phyloP scores from a whole-genome alignment of 1,284 basidiomycete species.

The Moesziomyces globuligerus region DNA sequence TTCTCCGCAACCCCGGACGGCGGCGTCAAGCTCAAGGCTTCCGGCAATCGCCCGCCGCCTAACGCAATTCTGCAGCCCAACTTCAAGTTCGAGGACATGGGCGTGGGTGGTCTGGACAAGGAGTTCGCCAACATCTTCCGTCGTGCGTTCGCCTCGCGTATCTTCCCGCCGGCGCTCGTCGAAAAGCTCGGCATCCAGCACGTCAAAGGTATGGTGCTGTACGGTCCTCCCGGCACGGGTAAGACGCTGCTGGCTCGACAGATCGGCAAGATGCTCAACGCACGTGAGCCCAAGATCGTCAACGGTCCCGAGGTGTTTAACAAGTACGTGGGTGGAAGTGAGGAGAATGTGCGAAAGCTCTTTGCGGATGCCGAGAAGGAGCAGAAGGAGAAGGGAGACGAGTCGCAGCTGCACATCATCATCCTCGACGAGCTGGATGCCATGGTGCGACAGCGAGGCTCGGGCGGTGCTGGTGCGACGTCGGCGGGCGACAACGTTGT shows the following conservation, averaged over 20 bases:
- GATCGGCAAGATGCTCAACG: constrained; percentile 99
- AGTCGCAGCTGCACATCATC: constrained; percentile 97
- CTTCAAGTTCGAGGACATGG: constrained; percentile 99
- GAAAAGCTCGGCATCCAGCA: constrained; percentile 99
- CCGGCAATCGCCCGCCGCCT: constrained; percentile 88
- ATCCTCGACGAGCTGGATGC: constrained; percentile 99
- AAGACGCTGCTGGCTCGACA: constrained; percentile 98
- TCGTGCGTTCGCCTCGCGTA: constrained; percentile 95
- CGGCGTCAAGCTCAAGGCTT: constrained; percentile 88
- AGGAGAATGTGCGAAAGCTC: constrained; percentile 97
- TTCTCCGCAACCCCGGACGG: constrained; percentile 85
- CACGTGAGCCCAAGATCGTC: constrained; percentile 96
- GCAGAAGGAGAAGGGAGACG: constrained; percentile 99
- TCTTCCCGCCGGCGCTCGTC: constrained; percentile 94
- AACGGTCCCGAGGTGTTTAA: constrained; percentile 98
- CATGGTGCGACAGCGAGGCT: constrained; percentile 93
- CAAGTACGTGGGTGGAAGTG: constrained; percentile 97
- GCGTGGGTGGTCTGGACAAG: constrained; percentile 94
- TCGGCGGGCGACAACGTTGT: constrained; percentile 98
- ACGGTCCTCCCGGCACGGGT: constrained; percentile 96
- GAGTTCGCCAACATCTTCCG: constrained; percentile 98
- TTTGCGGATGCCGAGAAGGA: constrained; percentile 98
- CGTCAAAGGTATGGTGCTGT: constrained; percentile 95
- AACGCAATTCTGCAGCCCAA: constrained; percentile 97
- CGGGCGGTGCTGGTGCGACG: constrained; percentile 74